Evolutionary conservation across 176 grass and related monocot species (phyloP), one percentile per base, ranked within the genome.

Genomic region (Carex scoparia): DNA sequence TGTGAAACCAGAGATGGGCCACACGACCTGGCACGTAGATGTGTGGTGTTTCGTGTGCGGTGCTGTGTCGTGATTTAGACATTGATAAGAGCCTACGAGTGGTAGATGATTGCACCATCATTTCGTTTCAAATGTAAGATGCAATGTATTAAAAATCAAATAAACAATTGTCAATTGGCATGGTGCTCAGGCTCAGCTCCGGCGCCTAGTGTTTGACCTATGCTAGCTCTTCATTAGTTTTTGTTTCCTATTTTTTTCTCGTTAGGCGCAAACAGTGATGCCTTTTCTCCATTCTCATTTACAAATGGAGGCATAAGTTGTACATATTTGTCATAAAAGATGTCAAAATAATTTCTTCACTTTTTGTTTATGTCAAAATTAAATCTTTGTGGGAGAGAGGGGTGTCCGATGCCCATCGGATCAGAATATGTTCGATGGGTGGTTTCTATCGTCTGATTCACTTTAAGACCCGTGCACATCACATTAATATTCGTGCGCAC

Each of bases 81-180:
- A 85, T 63, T 19, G 82, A 84, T 55, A 55, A 58, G n/a, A 27
- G 62, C 19, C 15, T 55, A 84, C 81, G 2, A 13, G 23, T 1
- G 31, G 33, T 51, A 3, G 62, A 86, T 86, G 58, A 86, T 86
- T 69, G 85, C 42, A 80, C 14, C 74, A 80, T 86, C 77, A 86
- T 86, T 70, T 56, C 5, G 23, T 61, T 76, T 42, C 7, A 12
- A 61, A 57, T 33, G 16, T 23, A 28, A 77, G 49, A 56, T 78
- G 51, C 74, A 58, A 35, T 35, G 74, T 58, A 57, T 79, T 18
- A 72, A 40, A 35, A 35, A 33, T 2, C 1, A 9, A 42, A 42
- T 69, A 51, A 75, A 75, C 42, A 13, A 51, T 74, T 74, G 42
- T 53, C 42, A 13, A 51, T 51, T 74, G 42, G 42, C 70, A 51